Base-by-base conservation (phyloP, 2,329 filamentous ascomycete species). In the Chalaropsis thielavioides region DNA sequence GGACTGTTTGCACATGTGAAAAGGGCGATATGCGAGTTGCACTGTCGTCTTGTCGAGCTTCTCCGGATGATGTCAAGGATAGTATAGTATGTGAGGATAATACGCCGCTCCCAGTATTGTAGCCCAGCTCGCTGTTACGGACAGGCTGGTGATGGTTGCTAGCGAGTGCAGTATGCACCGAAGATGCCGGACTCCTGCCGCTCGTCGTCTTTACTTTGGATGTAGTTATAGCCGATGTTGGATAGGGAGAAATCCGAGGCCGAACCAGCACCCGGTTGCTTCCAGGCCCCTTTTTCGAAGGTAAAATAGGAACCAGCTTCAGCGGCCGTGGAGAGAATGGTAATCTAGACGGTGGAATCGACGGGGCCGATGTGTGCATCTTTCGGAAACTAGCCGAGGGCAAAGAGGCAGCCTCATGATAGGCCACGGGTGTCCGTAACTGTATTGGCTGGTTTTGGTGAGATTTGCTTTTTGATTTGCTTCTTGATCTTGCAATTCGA, bases 231-330 rank as follows among this genome's bases (percentile, higher is more conserved):
- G 2, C 27, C 11, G 24, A 11, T 19, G 27, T 3, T 35, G 22
- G 8, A 58, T 31, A 19, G n/a, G 27, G 27, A 22, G 7, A n/a
- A 35, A 11, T 58, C 15, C 60, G 38, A 17, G 60, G 60, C 24
- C 60, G 13, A 2, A 49, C 60, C 27, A 49, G 31, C 17, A 62
- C n/a, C 3, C 60, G 41, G 40, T 62, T 62, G 60, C 60, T 62
- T n/a, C 60, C 60, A 44, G 60, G 60, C 10, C 60, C 60, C 38
- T 15, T 62, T 7, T 19, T 1, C 19, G 60, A 46, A 46, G 22
- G 41, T 24, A 46, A 31, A 27, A 62, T 62, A 35, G 60, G 60
- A 31, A 46, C 41, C 19, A 62, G 17, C 24, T 49, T 46, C 2
- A 10, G 11, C 24, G 22, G 22, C 24, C 17, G 15, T 8, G 31